A percentile compares a stretch with the other conserved stretches of the same genome.
These are phyloP conservation scores for Rubus parviflorus DNA, from an alignment of 306 rosid species.

Conservation along the genomic window DNA sequence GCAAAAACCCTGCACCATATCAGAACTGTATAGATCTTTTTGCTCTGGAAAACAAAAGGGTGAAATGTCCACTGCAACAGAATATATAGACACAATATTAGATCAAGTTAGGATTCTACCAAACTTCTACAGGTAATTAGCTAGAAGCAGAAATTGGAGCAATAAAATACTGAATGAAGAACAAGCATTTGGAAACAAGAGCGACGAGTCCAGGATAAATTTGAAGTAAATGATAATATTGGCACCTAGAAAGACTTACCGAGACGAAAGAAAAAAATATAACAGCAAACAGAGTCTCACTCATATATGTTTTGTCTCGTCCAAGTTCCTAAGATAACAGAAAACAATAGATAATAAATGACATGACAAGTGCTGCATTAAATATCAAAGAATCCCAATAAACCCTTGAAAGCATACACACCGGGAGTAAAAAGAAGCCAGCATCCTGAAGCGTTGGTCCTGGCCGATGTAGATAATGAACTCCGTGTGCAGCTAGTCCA, in stretches of 20 bases:
- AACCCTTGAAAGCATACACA: constrained; percentile 34
- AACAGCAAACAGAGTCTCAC: constrained; percentile 64
- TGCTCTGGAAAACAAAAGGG: constrained; percentile 50
- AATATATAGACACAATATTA: constrained; percentile 7
- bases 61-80: constrained; percentile 59
- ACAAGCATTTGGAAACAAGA: background rate
- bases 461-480: constrained; percentile 86
- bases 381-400: background rate
- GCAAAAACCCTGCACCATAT: constrained; percentile 60
- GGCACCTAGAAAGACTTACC: constrained; percentile 41
- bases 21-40: constrained; percentile 50
- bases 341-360: constrained; percentile 5
- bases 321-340: constrained; percentile 68
- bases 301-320: constrained; percentile 60
- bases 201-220: background rate
- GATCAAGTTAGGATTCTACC: constrained; percentile 1
- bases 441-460: constrained; percentile 80
- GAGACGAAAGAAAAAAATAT: constrained; percentile 67
- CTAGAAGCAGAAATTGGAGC: background rate
- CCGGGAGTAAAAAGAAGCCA: constrained; percentile 82
- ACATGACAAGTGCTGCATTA: constrained; percentile 2
- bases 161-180: background rate
- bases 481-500: constrained; percentile 86
- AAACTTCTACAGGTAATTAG: background rate
- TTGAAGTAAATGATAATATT: background rate